Evolutionary conservation across 331 rosid genomes (phyloP), one percentile per base, ranked within the genome.

Genomic region (Pyracantha coccinea): DNA sequence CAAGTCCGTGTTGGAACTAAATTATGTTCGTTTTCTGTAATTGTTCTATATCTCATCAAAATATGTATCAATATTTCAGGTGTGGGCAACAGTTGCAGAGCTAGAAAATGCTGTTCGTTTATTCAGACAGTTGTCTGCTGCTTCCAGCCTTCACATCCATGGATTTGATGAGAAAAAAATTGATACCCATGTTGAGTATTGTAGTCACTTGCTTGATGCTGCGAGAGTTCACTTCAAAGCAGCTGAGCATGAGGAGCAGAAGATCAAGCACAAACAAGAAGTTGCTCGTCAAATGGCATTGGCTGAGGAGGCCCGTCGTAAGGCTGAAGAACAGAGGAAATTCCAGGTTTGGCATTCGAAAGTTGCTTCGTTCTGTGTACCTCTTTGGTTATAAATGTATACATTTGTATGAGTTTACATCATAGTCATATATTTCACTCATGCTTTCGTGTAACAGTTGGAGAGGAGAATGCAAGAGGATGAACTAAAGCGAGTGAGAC

Each of bases 111-210:
- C 99, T 55, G 97, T 92, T 81, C 96, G 99, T 47, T 79, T 95
- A 77, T 95, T 95, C 86, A 95, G 93, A 80, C 97, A 95, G 80
- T 80, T 95, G 85, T 95, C 99, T 83, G 98, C 99, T 71, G 98
- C 98, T 84, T 95, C 99, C 84, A 89, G 91, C 90, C 97, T 90
- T 73, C 98, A 95, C 79, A 81, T 95, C 80, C 96, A 95, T 79
- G 99, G 99, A 73, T 95, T 95, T 86, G 99, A 95, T 84, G 97
- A 92, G 91, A 95, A 95, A 87, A 95, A 95, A 80, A 95, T 95
- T 62, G 99, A 95, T 74, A 95, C 99, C 68, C 99, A 95, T 79
- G 97, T 95, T 81, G 97, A 92, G 64, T 95, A 95, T 75, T 95
- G 99, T 86, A 90, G 81, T 86, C 96, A n/a, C n/a, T n/a, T n/a